phyloP scores from a whole-genome alignment of 352 stramenopile genomes.

The Thraustochytrium sp. region DNA sequence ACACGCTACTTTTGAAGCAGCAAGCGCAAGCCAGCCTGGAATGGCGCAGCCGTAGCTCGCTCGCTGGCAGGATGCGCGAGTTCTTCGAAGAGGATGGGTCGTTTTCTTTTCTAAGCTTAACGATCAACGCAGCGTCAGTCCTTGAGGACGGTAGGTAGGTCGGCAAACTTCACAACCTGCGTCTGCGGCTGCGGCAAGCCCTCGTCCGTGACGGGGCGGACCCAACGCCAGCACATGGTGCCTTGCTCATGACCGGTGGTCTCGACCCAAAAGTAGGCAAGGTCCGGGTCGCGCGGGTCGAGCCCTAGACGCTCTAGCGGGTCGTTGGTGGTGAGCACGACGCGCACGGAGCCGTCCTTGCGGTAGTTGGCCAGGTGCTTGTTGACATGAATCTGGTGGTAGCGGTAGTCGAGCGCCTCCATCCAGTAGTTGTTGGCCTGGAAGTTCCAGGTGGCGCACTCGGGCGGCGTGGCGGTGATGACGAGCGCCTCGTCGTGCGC shows the following conservation, averaged over 20 bases:
- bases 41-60: neutral
- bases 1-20: too few relatives aligned
- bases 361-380: slow-evolving; percentile 31
- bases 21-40: too few relatives aligned
- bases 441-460: slow-evolving; percentile 39
- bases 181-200: slow-evolving; percentile 33
- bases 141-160: neutral
- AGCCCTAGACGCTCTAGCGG: neutral
- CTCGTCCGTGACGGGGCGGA: slow-evolving; percentile 14
- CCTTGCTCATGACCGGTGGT: slow-evolving; percentile 29
- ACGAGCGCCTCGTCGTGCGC: slow-evolving; percentile 27
- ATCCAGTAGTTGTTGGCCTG: slow-evolving; percentile 46
- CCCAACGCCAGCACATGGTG: slow-evolving; percentile 41
- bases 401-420: slow-evolving; percentile 39
- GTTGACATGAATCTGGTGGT: slow-evolving; percentile 42
- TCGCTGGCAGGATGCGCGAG: neutral
- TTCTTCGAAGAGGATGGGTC: neutral
- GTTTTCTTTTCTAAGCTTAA: neutral
- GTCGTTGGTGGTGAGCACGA: slow-evolving; percentile 6
- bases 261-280: slow-evolving; percentile 19
- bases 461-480: slow-evolving; percentile 28
- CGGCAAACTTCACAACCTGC: neutral
- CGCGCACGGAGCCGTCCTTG: slow-evolving; percentile 2
- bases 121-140: neutral
- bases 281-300: neutral